Base-by-base conservation (phyloP, 2,329 filamentous ascomycete species). In the Aspergillus transmontanensis region DNA sequence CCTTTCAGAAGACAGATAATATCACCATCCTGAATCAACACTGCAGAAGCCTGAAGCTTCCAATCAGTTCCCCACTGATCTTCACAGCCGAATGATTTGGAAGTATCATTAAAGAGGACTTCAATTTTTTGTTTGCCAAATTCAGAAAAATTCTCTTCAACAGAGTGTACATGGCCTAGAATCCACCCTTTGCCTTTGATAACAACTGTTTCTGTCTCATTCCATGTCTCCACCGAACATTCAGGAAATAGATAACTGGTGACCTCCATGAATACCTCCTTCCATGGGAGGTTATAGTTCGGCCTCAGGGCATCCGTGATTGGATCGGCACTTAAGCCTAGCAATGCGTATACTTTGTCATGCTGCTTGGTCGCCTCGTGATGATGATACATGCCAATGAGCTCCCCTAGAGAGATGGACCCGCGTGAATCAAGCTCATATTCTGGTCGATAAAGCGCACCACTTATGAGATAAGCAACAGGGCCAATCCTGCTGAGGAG, bases 161-260 rank as follows among this genome's bases (percentile, higher is more conserved):
- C 41, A 11, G 28, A 46, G 19, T 21, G 2, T 3, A 58, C 4
- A 32, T 36, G 10, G 3, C 56, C 56, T 36, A 58, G 4, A 4
- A 58, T 58, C 26, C 41, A 23, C 10, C 26, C 56, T 32, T 34
- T 28, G 12, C 56, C n/a, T 58, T 36, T 48, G 19, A 58, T 48
- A 10, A 58, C 23, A 48, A 14, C 41, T 14, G 19, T 32, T 11
- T 28, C 23, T 12, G n/a, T 9, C 4, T 23, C 56, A 12, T 1
- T 10, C 28, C 28, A 48, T 32, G 41, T 9, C 19, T 58, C 23
- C 16, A 58, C 56, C 4, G 41, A 46, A 14, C 56, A 58, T 30
- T 21, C 41, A 21, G 56, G 41, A 4, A 58, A 58, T 16, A 58
- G 12, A 30, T 46, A 12, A 6, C 3, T 32, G 16, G 6, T 6